Evolutionary conservation across 805 yeast genomes (phyloP), one percentile per base, ranked within the genome.

Genomic region (Metschnikowia kofuensis): DNA sequence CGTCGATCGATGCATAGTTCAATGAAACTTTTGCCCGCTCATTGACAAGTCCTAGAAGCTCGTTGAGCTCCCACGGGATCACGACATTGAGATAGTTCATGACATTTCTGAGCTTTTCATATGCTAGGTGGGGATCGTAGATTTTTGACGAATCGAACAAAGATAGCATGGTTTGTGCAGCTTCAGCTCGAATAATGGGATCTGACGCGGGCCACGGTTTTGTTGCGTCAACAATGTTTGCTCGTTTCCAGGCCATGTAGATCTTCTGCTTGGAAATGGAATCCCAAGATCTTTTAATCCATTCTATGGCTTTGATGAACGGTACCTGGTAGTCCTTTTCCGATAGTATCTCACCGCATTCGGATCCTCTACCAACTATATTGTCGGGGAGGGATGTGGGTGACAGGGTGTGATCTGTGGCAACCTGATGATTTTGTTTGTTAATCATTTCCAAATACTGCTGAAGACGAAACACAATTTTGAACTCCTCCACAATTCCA

Each of bases 401-500:
- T 34, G 50, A 44, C 47, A 39, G 40, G 5, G 51, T 41, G 14
- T 45, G 43, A 30, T 47, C 47, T 4, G 42, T 13, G 4, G 42
- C 38, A 15, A 38, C 42, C 27, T 46, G 44, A 34, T 43, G 42
- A 38, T 47, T 55, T 40, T 57, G 60, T 40, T 52, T 51, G 45
- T 64, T 65, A 14, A 73, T 72, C 75, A 71, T 70, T 44, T 70
- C 75, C 53, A 67, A 65, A 52, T 82, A 83, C 53, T 83, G 87
- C 50, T 78, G 82, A 7, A 79, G 67, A 48, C 88, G 72, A 55
- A 78, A 83, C 41, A 78, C 65, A 12, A 81, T 71, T 57, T 80
- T 81, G 59, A 83, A 79, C 56, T 83, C 87, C 49, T 80, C 81
- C 37, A 79, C 70, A 4, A 83, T 78, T 3, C 88, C 88, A 75